A percentile compares a stretch with the other conserved stretches of the same genome.
Evolutionary conservation across 2,329 filamentous ascomycete genomes (phyloP).

Genomic region (Diplodia corticola): DNA sequence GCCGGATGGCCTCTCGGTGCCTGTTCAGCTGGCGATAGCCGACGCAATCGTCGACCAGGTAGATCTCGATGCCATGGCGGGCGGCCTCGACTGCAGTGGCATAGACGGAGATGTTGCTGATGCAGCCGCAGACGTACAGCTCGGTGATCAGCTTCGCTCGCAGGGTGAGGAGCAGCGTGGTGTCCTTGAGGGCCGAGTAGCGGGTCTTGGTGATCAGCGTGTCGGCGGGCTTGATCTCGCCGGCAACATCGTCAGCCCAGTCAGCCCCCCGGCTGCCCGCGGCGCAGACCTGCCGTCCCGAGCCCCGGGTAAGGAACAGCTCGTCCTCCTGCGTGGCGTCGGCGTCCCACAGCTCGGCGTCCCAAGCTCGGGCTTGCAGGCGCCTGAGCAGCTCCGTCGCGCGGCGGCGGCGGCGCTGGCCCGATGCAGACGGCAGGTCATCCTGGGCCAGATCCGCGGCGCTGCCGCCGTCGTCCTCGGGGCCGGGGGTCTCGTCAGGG

Average conservation of each 20-base stretch:
- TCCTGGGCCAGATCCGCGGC: constrained; percentile 25
- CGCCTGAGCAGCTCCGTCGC: constrained; percentile 41
- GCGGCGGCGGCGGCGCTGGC: constrained; percentile 32
- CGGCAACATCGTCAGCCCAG: constrained; percentile 51
- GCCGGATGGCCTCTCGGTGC: constrained; percentile 69
- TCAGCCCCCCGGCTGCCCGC: constrained; percentile 49
- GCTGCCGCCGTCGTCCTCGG: constrained; percentile 33
- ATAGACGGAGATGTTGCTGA: constrained; percentile 85
- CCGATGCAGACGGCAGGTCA: constrained; percentile 39
- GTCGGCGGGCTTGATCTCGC: constrained; percentile 55
- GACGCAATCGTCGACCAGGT: constrained; percentile 83
- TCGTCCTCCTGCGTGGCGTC: constrained; percentile 43
- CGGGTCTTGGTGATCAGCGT: constrained; percentile 67
- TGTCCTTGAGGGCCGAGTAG: constrained; percentile 84
- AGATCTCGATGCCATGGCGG: constrained; percentile 82
- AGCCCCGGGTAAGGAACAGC: constrained; percentile 45
- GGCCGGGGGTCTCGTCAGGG: constrained; percentile 34
- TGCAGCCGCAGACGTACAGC: constrained; percentile 81
- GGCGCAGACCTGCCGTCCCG: constrained; percentile 43
- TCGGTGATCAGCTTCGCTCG: constrained; percentile 87
- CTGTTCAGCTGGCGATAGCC: constrained; percentile 72
- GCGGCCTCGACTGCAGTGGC: constrained; percentile 91
- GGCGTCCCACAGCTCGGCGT: constrained; percentile 11
- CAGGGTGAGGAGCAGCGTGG: constrained; percentile 71
- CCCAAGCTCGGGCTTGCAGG: constrained; percentile 35